phyloP scores from a whole-genome alignment of 345 rosid genomes.

The Citrus maxima region DNA sequence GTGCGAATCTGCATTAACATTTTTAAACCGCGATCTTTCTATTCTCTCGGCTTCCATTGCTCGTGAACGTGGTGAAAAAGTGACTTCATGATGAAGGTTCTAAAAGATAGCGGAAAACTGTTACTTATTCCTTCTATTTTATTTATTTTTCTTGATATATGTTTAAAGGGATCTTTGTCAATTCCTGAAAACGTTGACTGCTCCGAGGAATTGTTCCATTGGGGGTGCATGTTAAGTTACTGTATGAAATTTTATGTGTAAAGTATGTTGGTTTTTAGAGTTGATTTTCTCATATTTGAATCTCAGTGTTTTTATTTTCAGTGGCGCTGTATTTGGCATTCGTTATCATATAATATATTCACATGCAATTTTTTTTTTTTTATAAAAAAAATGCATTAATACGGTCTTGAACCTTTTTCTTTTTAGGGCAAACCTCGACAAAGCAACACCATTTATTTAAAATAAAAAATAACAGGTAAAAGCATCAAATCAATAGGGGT shows the following conservation, averaged over 20 bases:
- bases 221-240: not conserved
- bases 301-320: not conserved
- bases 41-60: conserved; percentile 87
- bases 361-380: not conserved
- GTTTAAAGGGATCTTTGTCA: not conserved
- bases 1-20: conserved; percentile 81
- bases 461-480: too few relatives aligned
- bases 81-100: conserved; percentile 16
- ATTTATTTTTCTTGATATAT: not conserved
- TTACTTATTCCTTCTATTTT: not conserved
- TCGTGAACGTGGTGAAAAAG: conserved; percentile 57
- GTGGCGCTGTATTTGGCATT: not conserved
- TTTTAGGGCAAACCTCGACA: too few relatives aligned
- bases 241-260: not conserved
- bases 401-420: not conserved
- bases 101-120: not conserved
- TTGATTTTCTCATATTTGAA: not conserved
- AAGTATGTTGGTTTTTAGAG: not conserved
- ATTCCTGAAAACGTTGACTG: not conserved
- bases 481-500: too few relatives aligned
- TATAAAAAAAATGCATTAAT: not conserved
- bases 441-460: too few relatives aligned
- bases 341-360: not conserved
- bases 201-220: not conserved
- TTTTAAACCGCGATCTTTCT: conserved; percentile 83